A percentile compares a stretch with the other conserved stretches of the same genome.
phyloP scores from a whole-genome alignment of 2,329 filamentous ascomycete genomes.

The Microdochium trichocladiopsis region DNA sequence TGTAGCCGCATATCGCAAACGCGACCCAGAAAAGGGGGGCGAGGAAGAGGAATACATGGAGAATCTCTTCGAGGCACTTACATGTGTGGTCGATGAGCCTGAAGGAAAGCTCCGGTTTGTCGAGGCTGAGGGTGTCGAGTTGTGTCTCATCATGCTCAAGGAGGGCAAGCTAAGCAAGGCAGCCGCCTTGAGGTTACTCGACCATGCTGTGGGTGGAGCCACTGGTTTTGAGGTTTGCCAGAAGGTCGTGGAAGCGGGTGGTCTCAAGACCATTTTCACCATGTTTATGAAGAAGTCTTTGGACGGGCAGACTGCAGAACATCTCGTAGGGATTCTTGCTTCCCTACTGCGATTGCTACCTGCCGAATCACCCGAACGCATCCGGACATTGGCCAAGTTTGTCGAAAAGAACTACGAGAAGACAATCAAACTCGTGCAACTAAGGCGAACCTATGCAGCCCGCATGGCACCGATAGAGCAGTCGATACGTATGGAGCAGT shows the following conservation, averaged over 20 bases:
- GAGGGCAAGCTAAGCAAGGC: slow-evolving; percentile 79
- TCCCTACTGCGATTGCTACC: slow-evolving; percentile 76
- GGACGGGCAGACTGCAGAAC: slow-evolving; percentile 62
- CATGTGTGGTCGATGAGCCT: slow-evolving; percentile 69
- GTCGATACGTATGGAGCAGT: slow-evolving; percentile 51
- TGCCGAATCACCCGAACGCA: slow-evolving; percentile 68
- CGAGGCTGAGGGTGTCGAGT: slow-evolving; percentile 85
- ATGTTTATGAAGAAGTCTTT: slow-evolving; percentile 78
- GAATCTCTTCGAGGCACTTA: slow-evolving; percentile 83
- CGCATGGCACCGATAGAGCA: slow-evolving; percentile 57
- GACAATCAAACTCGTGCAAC: slow-evolving; percentile 60
- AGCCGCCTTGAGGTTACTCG: slow-evolving; percentile 72
- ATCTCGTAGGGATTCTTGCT: slow-evolving; percentile 78
- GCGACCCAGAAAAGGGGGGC: slow-evolving; percentile 76
- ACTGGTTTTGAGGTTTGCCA: slow-evolving; percentile 59
- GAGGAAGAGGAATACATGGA: slow-evolving; percentile 94
- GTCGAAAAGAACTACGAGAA: slow-evolving; percentile 93
- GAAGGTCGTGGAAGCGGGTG: slow-evolving; percentile 72
- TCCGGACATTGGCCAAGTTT: slow-evolving; percentile 86
- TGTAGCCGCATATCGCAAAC: slow-evolving; percentile 75
- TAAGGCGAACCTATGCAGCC: slow-evolving; percentile 64
- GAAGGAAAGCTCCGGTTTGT: slow-evolving; percentile 75
- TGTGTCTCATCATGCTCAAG: slow-evolving; percentile 85
- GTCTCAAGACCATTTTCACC: slow-evolving; percentile 78
- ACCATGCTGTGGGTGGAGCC: slow-evolving; percentile 65